A percentile compares a stretch with the other conserved stretches of the same genome.
Evolutionary conservation across 73 alveolate genomes (phyloP).

Genomic region (Paramecium caudatum): DNA sequence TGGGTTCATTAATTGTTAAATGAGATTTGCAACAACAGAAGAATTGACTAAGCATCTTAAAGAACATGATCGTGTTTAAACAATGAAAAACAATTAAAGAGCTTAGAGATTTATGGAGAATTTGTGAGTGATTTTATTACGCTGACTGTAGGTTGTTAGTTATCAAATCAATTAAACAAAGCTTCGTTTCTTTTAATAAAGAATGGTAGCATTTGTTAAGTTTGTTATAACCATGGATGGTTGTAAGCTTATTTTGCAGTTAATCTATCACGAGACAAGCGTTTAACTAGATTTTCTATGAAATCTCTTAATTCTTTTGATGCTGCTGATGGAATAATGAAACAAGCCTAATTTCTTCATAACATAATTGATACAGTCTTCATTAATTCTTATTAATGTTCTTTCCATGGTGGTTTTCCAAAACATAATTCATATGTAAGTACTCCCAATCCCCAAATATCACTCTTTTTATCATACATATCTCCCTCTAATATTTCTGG

Average conservation of each 20-base stretch:
- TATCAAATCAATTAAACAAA: conserved; percentile 25
- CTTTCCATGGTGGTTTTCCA: conserved; percentile 91
- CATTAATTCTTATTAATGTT: conserved; percentile 27
- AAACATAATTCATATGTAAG: conserved; percentile 92
- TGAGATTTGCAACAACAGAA: conserved; percentile 16
- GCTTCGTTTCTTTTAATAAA: not conserved
- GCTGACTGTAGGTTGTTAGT: no score
- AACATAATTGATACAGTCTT: not conserved
- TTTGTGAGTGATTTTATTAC: not conserved
- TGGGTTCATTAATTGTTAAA: conserved; percentile 43
- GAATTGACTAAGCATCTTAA: conserved; percentile 31
- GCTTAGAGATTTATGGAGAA: conserved; percentile 54
- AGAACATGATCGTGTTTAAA: conserved; percentile 19
- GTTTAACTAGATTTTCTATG: conserved; percentile 31
- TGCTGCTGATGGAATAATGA: conserved; percentile 41
- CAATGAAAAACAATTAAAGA: conserved; percentile 31
- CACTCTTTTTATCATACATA: conserved; percentile 90
- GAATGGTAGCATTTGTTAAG: not conserved
- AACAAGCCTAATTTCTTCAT: not conserved
- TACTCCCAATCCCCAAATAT: conserved; percentile 96
- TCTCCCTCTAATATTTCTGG: conserved; percentile 95
- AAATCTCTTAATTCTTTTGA: conserved; percentile 54
- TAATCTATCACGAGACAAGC: conserved; percentile 45
- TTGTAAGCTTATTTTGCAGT: conserved; percentile 14
- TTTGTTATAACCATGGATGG: conserved; percentile 43